Evolutionary conservation across 345 rosid species (phyloP).

Genomic region (Acer campestre): DNA sequence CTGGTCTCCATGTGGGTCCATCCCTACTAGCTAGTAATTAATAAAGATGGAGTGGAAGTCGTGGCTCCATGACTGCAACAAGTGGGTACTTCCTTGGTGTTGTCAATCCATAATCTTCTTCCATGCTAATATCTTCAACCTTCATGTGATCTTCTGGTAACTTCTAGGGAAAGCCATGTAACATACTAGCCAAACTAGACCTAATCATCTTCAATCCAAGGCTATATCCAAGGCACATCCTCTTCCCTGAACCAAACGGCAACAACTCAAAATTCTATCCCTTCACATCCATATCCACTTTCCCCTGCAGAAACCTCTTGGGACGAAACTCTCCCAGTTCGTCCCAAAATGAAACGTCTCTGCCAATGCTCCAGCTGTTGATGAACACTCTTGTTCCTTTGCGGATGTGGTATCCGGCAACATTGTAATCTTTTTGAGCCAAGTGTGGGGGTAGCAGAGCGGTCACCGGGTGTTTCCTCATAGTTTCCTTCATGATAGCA

Average conservation of each 20-base stretch:
- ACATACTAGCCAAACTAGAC: constrained; percentile 29
- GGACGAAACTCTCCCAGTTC: constrained; percentile 29
- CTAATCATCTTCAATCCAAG: constrained; percentile 28
- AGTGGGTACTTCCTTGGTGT: constrained; percentile 22
- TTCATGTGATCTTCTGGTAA: constrained; percentile 15
- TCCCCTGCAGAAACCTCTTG: constrained; percentile 26
- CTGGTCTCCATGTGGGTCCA: too few species aligned
- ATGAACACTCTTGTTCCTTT: constrained; percentile 25
- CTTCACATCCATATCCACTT: constrained; percentile 10
- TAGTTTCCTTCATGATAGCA: constrained; percentile 31
- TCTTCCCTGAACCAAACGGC: constrained; percentile 42
- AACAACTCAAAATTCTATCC: constrained; percentile 34
- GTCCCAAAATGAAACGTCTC: constrained; percentile 30
- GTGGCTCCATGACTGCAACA: constrained; percentile 12
- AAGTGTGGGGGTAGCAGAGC: constrained; percentile 17
- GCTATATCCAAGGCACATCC: constrained; percentile 40
- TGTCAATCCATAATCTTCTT: constrained; percentile 33
- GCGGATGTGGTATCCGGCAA: constrained; percentile 24
- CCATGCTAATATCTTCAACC: constrained; percentile 27
- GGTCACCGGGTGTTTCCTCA: constrained; percentile 32
- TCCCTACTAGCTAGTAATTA: too few species aligned
- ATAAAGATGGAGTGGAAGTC: constrained; percentile 18
- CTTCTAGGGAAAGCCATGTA: constrained; percentile 37
- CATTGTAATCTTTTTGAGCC: constrained; percentile 19
- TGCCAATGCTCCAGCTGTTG: constrained; percentile 35